A percentile compares a stretch with the other conserved stretches of the same genome.
phyloP scores from a whole-genome alignment of 2,329 filamentous ascomycete genomes.

The Fusarium xyrophilum region DNA sequence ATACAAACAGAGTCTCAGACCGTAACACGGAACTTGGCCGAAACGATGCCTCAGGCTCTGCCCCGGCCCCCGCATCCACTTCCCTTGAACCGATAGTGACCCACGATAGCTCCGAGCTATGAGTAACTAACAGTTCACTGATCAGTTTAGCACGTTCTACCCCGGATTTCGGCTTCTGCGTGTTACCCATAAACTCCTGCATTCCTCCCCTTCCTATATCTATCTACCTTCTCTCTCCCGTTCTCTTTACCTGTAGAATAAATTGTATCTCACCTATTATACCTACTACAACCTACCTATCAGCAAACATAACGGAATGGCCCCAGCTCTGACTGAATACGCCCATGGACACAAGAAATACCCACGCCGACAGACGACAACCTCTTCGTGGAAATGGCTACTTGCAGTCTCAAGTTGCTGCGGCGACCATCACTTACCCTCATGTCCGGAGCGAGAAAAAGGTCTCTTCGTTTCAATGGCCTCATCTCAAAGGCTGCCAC shows the following conservation, averaged over 20 bases:
- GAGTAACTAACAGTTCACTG: too few relatives aligned
- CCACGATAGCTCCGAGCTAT: constrained; percentile 20
- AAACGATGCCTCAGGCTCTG: constrained; percentile 26
- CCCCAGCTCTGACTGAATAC: constrained; percentile 3
- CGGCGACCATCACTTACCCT: constrained; percentile 29
- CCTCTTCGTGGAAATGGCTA: constrained; percentile 22
- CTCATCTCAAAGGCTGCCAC: constrained; percentile 24
- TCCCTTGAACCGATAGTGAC: constrained; percentile 31
- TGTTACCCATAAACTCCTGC: constrained; percentile 17
- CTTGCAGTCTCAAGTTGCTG: constrained; percentile 32
- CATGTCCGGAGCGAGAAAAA: constrained; percentile 23
- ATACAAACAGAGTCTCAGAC: constrained; percentile 8
- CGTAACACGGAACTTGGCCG: constrained; percentile 28
- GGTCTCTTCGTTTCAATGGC: constrained; percentile 11
- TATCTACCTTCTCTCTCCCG: neutral
- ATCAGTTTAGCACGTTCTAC: constrained; percentile 13
- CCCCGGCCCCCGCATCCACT: constrained; percentile 1
- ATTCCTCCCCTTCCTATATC: neutral
- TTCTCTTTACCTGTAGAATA: constrained; percentile 7
- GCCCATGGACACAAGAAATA: constrained; percentile 14
- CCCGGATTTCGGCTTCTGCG: constrained; percentile 23
- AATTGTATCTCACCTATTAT: neutral
- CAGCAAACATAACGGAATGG: constrained; percentile 14
- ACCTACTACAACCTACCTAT: neutral
- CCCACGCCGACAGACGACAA: constrained; percentile 15